These are phyloP conservation scores for Cordyceps pruinosa DNA, from an alignment of 2,329 filamentous ascomycete species.

Conservation along the genomic window DNA sequence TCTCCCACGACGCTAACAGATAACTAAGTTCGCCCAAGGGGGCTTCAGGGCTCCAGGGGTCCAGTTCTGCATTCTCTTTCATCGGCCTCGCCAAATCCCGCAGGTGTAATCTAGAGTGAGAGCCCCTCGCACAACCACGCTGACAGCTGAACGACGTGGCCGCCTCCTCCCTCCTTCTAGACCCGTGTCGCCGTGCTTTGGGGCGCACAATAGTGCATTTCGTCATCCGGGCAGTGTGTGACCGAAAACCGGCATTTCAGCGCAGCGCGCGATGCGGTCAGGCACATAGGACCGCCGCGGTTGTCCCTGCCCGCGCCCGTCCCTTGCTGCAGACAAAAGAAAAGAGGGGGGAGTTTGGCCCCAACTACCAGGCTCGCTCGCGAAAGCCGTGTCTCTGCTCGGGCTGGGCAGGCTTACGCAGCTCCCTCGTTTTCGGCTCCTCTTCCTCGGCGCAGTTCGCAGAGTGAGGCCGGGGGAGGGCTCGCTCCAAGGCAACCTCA, in stretches of 20 bases:
- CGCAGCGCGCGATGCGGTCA: too few species aligned
- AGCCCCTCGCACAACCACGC: neutral
- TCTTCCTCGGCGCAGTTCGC: neutral
- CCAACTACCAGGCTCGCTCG: constrained; percentile 1
- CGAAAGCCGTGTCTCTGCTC: neutral
- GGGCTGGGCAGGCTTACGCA: neutral
- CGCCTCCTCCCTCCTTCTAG: neutral
- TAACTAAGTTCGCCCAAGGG: neutral
- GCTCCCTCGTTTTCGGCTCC: neutral
- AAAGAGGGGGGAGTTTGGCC: neutral
- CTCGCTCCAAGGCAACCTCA: too few species aligned
- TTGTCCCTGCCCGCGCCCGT: too few species aligned
- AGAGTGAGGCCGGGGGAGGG: too few species aligned
- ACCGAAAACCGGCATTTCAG: neutral
- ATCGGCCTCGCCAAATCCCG: neutral
- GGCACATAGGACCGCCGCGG: too few species aligned
- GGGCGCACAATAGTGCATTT: neutral
- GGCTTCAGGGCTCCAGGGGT: neutral
- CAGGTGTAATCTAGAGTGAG: too few species aligned
- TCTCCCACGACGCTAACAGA: neutral
- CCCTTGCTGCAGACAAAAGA: neutral
- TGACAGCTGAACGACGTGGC: neutral
- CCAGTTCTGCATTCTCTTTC: neutral
- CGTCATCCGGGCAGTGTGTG: neutral
- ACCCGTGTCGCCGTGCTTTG: neutral